Evolutionary conservation across 371 early-diverging fungal species (phyloP).

Genomic region (Blastocladiella emersonii): DNA sequence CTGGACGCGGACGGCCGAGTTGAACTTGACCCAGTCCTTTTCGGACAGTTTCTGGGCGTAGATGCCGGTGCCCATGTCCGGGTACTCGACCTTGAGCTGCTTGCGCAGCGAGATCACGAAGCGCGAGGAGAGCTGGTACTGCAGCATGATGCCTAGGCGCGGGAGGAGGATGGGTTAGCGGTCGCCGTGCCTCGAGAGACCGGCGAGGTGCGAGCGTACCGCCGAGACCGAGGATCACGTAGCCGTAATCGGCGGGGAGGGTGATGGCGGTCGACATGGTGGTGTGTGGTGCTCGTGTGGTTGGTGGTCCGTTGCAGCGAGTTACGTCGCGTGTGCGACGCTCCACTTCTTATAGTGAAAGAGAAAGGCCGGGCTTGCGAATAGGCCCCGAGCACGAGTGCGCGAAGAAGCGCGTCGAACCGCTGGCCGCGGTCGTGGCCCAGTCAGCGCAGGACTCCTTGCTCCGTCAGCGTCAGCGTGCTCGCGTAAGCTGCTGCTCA

Average conservation of each 20-base stretch:
- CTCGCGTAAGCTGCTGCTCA: too few species aligned
- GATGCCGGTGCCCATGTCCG: conserved; percentile 28
- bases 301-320: too few species aligned
- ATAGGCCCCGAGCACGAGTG: too few species aligned
- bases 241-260: background rate
- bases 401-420: too few species aligned
- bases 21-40: conserved; percentile 26
- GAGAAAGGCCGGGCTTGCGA: too few species aligned
- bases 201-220: background rate
- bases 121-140: background rate
- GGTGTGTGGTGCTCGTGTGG: background rate
- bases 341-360: too few species aligned
- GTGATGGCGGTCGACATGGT: background rate
- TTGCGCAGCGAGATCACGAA: background rate
- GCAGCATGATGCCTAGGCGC: background rate
- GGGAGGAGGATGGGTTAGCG: background rate
- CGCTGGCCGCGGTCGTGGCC: too few species aligned
- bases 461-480: too few species aligned
- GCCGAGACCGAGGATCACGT: background rate
- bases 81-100: conserved; percentile 1
- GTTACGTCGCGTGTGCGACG: too few species aligned
- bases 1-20: conserved; percentile 26
- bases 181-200: too few species aligned
- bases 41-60: conserved; percentile 25
- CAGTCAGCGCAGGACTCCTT: too few species aligned